Conservation (phyloP, 352 stramenopile genomes). For the Pythium rishiriense region DNA sequence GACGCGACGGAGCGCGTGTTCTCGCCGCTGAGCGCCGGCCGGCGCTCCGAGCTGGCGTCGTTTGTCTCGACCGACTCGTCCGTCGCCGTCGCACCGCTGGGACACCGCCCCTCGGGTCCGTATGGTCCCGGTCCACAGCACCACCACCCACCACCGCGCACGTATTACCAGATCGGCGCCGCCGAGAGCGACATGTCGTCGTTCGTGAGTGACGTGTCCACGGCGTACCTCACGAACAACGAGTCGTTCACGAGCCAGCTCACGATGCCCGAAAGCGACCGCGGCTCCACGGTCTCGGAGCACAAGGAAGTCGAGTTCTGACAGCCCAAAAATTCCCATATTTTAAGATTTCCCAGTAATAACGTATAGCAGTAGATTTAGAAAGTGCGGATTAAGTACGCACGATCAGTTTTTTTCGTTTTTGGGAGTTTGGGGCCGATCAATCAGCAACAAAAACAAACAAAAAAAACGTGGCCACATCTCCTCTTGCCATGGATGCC, state of each 20-base stretch:
- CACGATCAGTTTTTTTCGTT: background rate
- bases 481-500: constrained; percentile 4
- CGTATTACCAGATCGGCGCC: background rate
- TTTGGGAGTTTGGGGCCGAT: background rate
- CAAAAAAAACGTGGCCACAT: too few relatives aligned
- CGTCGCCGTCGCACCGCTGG: constrained; percentile 13
- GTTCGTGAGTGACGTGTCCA: constrained; percentile 24
- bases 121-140: too few relatives aligned
- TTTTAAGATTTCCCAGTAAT: background rate
- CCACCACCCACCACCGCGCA: background rate
- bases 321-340: background rate
- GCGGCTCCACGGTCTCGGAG: constrained; percentile 2
- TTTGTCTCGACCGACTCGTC: constrained; percentile 18
- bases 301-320: constrained; percentile 17
- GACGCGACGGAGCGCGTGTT: constrained; percentile 33
- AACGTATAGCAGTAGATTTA: background rate
- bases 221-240: constrained; percentile 27
- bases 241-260: constrained; percentile 26
- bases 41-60: background rate
- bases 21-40: constrained; percentile 34
- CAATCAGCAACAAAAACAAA: too few relatives aligned
- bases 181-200: constrained; percentile 11
- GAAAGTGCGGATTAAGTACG: constrained; percentile 3
- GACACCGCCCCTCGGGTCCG: too few relatives aligned
- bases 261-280: constrained; percentile 18